Conservation (phyloP, 495 filamentous ascomycete genomes). For the Aspergillus steynii region DNA sequence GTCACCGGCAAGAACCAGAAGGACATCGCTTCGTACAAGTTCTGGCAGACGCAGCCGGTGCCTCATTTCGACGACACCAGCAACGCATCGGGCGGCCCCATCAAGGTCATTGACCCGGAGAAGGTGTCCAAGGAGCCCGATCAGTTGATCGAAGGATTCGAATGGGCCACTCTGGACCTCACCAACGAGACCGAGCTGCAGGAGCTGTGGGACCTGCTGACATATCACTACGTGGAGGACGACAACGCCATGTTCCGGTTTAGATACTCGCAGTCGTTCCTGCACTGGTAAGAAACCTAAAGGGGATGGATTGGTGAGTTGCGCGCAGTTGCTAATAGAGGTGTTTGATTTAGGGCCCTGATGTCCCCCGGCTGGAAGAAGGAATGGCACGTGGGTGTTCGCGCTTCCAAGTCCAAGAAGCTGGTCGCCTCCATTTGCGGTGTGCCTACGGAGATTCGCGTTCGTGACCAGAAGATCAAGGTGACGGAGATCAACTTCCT, state of each 20-base stretch:
- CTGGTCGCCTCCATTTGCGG: constrained; percentile 94
- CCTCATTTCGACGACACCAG: constrained; percentile 68
- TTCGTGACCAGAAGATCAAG: constrained; percentile 71
- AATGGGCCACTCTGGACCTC: constrained; percentile 92
- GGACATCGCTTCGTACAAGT: constrained; percentile 96
- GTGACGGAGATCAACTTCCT: constrained; percentile 96
- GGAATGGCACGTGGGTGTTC: constrained; percentile 94
- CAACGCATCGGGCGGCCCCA: constrained; percentile 56
- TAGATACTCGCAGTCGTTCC: constrained; percentile 84
- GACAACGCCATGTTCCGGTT: constrained; percentile 96
- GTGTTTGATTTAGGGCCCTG: constrained; percentile 65
- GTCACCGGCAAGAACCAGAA: constrained; percentile 81
- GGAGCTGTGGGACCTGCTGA: constrained; percentile 86
- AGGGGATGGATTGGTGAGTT: background rate
- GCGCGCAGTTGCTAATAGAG: constrained; percentile 6
- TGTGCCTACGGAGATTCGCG: constrained; percentile 77
- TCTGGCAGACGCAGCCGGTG: constrained; percentile 97
- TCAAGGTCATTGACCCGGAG: constrained; percentile 71
- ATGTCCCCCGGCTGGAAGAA: constrained; percentile 94
- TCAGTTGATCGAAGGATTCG: constrained; percentile 72
- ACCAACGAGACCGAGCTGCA: constrained; percentile 65
- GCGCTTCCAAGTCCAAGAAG: constrained; percentile 71
- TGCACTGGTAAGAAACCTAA: constrained; percentile 69
- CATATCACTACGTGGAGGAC: constrained; percentile 95
- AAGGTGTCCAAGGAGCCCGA: constrained; percentile 70